Conservation (phyloP, 331 rosid species). For the Malus hybrid region DNA sequence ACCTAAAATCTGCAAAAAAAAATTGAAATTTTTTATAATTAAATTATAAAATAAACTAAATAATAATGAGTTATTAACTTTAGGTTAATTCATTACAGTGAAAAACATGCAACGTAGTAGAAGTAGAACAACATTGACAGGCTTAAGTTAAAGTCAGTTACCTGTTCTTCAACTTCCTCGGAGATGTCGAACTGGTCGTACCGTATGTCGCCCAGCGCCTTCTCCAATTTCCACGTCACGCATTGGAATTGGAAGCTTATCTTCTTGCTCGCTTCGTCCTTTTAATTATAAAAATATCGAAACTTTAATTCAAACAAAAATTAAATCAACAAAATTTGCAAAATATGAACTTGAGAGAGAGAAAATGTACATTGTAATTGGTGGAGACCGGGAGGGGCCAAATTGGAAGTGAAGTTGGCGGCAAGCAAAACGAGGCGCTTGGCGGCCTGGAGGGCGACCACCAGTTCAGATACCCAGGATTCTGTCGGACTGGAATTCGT, state of each 20-base stretch:
- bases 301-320: slow-evolving; percentile 1
- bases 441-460: slow-evolving; percentile 58
- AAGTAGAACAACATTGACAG: background rate
- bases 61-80: background rate
- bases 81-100: background rate
- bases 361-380: slow-evolving; percentile 8
- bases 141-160: slow-evolving; percentile 2
- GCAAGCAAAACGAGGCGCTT: slow-evolving; percentile 55
- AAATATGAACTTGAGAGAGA: slow-evolving; percentile 5
- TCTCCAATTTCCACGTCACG: slow-evolving; percentile 88
- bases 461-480: slow-evolving; percentile 61
- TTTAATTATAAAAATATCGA: slow-evolving; percentile 28
- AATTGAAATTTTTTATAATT: no score
- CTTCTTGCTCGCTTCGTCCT: slow-evolving; percentile 73
- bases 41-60: no score
- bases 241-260: slow-evolving; percentile 70
- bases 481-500: slow-evolving; percentile 17
- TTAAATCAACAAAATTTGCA: slow-evolving; percentile 9
- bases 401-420: slow-evolving; percentile 35
- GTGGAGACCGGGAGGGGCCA: slow-evolving; percentile 34
- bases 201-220: slow-evolving; percentile 55
- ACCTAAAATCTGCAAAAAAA: slow-evolving; percentile 35
- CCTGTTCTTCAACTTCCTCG: slow-evolving; percentile 96
- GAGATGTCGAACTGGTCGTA: slow-evolving; percentile 65
- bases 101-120: background rate